These are phyloP conservation scores for Colletotrichum cuscutae DNA, from an alignment of 2,329 filamentous ascomycete genomes.

Conservation along the genomic window DNA sequence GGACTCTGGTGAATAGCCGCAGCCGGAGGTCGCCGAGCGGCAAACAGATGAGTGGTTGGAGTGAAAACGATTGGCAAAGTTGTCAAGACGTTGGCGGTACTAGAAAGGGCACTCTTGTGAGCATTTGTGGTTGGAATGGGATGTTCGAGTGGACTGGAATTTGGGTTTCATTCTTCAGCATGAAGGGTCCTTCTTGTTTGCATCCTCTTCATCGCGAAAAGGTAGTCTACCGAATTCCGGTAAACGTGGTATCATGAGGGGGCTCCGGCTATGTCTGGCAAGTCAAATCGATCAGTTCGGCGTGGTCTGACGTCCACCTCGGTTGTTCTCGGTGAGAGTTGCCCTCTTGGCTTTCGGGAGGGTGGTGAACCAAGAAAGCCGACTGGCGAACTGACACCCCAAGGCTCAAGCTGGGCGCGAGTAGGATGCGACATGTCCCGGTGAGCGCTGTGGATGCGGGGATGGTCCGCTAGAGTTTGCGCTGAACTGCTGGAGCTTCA, in stretches of 20 bases:
- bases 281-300: constrained; percentile 13
- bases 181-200: background rate
- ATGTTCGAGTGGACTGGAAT: background rate
- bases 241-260: background rate
- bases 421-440: constrained; percentile 18
- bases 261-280: constrained; percentile 29
- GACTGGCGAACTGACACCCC: background rate
- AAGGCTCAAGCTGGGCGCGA: background rate
- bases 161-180: background rate
- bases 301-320: constrained; percentile 29
- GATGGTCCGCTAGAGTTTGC: background rate
- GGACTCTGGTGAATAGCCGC: background rate
- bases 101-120: background rate
- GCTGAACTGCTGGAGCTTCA: background rate
- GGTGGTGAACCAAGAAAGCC: background rate
- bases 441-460: constrained; percentile 28
- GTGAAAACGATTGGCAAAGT: background rate
- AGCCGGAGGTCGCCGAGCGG: background rate
- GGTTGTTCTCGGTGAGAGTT: constrained; percentile 31
- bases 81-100: background rate
- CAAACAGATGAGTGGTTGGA: background rate
- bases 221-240: background rate
- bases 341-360: background rate
- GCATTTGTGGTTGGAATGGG: background rate
- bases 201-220: constrained; percentile 6